These are phyloP conservation scores for Pterocarpus macrocarpus DNA, from an alignment of 306 rosid genomes.

Conservation along the genomic window DNA sequence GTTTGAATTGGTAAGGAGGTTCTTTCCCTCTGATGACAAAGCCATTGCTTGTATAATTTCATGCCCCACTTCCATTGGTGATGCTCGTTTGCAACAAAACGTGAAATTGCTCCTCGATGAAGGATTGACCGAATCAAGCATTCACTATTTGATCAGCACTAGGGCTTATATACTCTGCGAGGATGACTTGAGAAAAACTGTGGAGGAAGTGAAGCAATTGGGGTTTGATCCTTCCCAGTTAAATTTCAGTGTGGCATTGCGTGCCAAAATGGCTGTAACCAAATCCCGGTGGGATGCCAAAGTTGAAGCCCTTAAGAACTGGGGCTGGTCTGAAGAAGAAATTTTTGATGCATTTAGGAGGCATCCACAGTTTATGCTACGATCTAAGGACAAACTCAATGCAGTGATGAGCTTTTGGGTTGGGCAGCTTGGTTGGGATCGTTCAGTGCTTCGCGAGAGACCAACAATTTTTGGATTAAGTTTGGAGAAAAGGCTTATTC, in stretches of 20 bases:
- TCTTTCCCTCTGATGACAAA: constrained; percentile 1
- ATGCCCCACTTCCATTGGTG: neutral
- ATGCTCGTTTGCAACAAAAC: neutral
- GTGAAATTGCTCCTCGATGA: constrained; percentile 8
- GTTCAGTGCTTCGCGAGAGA: neutral
- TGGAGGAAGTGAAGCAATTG: constrained; percentile 53
- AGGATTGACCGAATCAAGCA: neutral
- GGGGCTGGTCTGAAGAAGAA: constrained; percentile 68
- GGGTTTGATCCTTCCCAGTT: constrained; percentile 52
- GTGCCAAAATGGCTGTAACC: constrained; percentile 21
- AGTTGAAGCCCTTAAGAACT: constrained; percentile 48
- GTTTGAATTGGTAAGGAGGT: constrained; percentile 18
- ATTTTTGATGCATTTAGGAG: constrained; percentile 43
- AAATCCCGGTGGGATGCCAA: constrained; percentile 57
- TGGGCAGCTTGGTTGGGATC: constrained; percentile 49
- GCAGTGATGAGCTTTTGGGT: constrained; percentile 52
- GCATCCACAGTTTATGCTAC: constrained; percentile 49
- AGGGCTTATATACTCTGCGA: neutral
- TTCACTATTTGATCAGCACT: neutral
- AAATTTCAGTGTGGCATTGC: constrained; percentile 45
- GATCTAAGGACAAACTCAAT: constrained; percentile 53
- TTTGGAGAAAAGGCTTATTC: constrained; percentile 55
- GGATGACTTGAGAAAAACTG: neutral
- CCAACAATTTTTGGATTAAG: constrained; percentile 41
- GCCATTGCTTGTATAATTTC: neutral